A percentile compares a stretch with the other conserved stretches of the same genome.
Conservation (phyloP, 495 filamentous ascomycete species). For the Lophiostoma macrostomum region DNA sequence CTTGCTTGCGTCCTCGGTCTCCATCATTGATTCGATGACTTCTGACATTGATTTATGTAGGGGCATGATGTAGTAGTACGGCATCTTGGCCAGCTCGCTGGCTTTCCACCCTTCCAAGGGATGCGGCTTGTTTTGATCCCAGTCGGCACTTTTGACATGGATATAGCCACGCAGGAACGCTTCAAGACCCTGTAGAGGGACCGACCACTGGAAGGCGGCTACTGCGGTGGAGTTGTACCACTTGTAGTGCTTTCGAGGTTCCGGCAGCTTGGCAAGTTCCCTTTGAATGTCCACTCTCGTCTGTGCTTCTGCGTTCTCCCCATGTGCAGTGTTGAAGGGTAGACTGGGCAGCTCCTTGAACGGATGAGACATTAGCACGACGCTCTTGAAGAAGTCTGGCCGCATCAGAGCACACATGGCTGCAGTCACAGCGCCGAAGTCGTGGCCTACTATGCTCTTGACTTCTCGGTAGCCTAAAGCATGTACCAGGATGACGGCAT, state of each 20-base stretch:
- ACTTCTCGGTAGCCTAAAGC: conserved; percentile 58
- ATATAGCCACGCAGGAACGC: conserved; percentile 65
- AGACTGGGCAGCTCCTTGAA: conserved; percentile 51
- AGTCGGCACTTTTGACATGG: conserved; percentile 64
- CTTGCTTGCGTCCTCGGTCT: conserved; percentile 42
- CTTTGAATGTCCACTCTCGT: conserved; percentile 49
- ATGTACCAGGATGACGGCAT: conserved; percentile 59
- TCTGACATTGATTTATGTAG: conserved; percentile 56
- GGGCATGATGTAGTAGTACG: conserved; percentile 69
- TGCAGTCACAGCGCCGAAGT: conserved; percentile 59
- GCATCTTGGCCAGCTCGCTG: conserved; percentile 54
- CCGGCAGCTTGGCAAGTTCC: conserved; percentile 50
- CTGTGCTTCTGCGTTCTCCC: conserved; percentile 6
- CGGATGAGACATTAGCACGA: conserved; percentile 56
- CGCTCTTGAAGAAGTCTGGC: conserved; percentile 60
- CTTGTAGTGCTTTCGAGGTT: conserved; percentile 65
- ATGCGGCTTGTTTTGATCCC: conserved; percentile 52
- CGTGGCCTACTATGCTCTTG: conserved; percentile 63
- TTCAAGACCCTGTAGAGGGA: conserved; percentile 51
- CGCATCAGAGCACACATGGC: conserved; percentile 59
- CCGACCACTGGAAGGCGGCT: conserved; percentile 60
- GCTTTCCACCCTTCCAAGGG: conserved; percentile 56
- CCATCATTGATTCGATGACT: conserved; percentile 54
- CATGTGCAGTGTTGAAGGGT: conserved; percentile 51
- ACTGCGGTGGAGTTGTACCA: conserved; percentile 61